These are phyloP conservation scores for Penicillium odoratum DNA, from an alignment of 495 filamentous ascomycete genomes.

Conservation along the genomic window DNA sequence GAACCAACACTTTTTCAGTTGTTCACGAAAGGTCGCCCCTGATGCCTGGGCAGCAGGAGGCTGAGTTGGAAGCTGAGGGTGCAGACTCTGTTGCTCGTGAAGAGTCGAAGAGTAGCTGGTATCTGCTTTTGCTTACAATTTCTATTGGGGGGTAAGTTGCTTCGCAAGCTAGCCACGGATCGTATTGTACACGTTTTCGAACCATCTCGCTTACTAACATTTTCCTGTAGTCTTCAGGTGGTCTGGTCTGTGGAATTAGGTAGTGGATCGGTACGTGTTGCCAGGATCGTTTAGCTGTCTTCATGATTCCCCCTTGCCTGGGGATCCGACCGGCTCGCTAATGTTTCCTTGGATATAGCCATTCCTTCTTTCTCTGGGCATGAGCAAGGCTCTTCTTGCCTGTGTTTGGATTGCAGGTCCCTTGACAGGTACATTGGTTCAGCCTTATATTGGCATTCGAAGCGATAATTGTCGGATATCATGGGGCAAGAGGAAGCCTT, in stretches of 20 bases:
- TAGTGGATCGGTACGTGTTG: constrained; percentile 66
- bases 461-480: constrained; percentile 79
- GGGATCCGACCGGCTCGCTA: neutral
- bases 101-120: constrained; percentile 71
- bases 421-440: constrained; percentile 80
- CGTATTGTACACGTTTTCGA: neutral
- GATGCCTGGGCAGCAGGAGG: constrained; percentile 18
- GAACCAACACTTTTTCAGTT: constrained; percentile 5
- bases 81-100: constrained; percentile 6
- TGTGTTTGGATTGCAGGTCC: constrained; percentile 94
- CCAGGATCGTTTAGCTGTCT: neutral
- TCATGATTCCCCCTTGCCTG: neutral
- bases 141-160: constrained; percentile 69
- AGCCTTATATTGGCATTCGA: constrained; percentile 90
- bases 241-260: constrained; percentile 94
- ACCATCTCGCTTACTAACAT: neutral
- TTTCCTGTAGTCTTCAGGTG: constrained; percentile 67
- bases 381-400: constrained; percentile 91
- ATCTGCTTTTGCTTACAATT: constrained; percentile 79
- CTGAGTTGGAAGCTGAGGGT: constrained; percentile 57
- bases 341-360: constrained; percentile 40
- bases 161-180: neutral
- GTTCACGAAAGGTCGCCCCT: constrained; percentile 43
- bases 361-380: constrained; percentile 71
- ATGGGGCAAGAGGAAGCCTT: constrained; percentile 86